Percentiles rank a stretch among this genome's conserved stretches.
Conservation (phyloP, 805 yeast genomes). For the Myxozyma nipponensis region DNA sequence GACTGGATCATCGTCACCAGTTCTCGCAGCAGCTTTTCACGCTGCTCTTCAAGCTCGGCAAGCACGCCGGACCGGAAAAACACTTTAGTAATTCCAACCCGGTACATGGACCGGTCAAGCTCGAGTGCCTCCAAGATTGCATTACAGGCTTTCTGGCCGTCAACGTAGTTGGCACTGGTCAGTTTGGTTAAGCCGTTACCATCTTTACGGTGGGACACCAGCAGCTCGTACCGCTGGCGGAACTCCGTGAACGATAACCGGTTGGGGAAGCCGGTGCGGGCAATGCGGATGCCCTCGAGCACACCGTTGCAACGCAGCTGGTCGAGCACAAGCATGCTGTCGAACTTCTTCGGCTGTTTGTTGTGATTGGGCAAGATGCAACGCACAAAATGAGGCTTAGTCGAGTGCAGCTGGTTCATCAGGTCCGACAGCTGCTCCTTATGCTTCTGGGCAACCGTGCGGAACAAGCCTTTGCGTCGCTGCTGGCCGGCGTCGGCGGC, state of each 20-base stretch:
- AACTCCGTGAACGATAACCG: slow-evolving; percentile 81
- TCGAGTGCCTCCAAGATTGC: slow-evolving; percentile 59
- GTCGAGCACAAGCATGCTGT: slow-evolving; percentile 71
- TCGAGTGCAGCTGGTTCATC: slow-evolving; percentile 66
- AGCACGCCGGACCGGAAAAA: slow-evolving; percentile 75
- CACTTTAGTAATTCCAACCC: slow-evolving; percentile 67
- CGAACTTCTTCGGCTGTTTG: slow-evolving; percentile 67
- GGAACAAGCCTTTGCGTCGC: slow-evolving; percentile 45
- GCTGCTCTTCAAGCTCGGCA: slow-evolving; percentile 70
- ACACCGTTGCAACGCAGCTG: slow-evolving; percentile 97
- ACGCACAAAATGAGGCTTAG: slow-evolving; percentile 95
- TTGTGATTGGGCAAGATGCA: slow-evolving; percentile 87
- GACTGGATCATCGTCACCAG: slow-evolving; percentile 63
- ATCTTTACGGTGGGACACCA: slow-evolving; percentile 47
- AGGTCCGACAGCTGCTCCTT: slow-evolving; percentile 74
- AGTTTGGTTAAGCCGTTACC: not conserved
- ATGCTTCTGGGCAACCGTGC: slow-evolving; percentile 85
- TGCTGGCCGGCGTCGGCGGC: slow-evolving; percentile 30
- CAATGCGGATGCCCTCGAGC: slow-evolving; percentile 93
- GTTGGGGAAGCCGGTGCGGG: slow-evolving; percentile 96
- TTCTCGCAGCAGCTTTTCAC: slow-evolving; percentile 59
- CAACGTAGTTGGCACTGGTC: slow-evolving; percentile 41
- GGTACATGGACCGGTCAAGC: slow-evolving; percentile 57
- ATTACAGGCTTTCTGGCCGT: slow-evolving; percentile 65
- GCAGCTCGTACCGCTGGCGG: slow-evolving; percentile 66